These are phyloP conservation scores for Musa balbisiana DNA, from an alignment of 202 grass and related monocot species.

Conservation along the genomic window DNA sequence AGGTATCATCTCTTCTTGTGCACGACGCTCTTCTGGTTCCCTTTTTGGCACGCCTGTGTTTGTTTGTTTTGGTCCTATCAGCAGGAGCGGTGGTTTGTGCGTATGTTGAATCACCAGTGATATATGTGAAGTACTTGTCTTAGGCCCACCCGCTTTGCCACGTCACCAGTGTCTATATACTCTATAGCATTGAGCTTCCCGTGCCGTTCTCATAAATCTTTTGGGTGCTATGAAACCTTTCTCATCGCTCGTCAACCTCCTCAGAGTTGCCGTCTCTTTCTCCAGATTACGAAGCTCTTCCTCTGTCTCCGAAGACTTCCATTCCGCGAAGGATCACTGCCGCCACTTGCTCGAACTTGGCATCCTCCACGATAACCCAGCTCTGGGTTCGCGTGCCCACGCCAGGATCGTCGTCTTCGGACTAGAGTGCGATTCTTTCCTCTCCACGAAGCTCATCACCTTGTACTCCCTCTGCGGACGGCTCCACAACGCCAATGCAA, in stretches of 20 bases:
- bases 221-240: not conserved
- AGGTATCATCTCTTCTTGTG: too few relatives aligned
- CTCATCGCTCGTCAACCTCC: not conserved
- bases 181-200: too few relatives aligned
- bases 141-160: too few relatives aligned
- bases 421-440: constrained; percentile 10
- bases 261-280: too few relatives aligned
- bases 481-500: not conserved
- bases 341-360: constrained; percentile 16
- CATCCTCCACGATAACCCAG: constrained; percentile 6
- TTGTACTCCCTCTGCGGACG: constrained; percentile 12
- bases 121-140: too few relatives aligned
- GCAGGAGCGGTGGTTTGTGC: too few relatives aligned
- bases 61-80: too few relatives aligned
- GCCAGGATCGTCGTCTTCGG: constrained; percentile 17
- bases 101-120: too few relatives aligned
- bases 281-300: not conserved
- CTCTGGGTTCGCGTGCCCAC: constrained; percentile 7
- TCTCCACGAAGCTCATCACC: constrained; percentile 21
- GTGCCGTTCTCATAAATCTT: not conserved
- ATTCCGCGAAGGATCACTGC: not conserved
- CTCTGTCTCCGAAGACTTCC: not conserved
- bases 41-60: too few relatives aligned
- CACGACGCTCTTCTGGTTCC: too few relatives aligned
- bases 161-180: too few relatives aligned